Base-by-base conservation (phyloP, 208 protist genomes). In the Endotrypanum monterogeii region DNA sequence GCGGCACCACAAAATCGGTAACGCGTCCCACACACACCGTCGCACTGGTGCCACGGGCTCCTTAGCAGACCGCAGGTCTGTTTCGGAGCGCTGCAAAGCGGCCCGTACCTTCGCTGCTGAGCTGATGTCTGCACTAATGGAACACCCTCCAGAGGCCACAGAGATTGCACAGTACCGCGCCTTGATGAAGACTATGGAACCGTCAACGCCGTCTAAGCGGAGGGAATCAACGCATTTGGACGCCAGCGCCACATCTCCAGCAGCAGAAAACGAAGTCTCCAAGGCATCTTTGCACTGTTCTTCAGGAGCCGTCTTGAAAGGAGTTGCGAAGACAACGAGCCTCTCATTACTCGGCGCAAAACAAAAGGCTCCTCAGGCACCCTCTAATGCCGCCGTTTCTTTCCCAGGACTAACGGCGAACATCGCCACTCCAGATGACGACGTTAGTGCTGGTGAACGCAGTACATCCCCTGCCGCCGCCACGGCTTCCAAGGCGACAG, bases 111-210 rank as follows among this genome's bases (percentile, higher is more conserved):
- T 93, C 37, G 89, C 89, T 3, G 78, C 76, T 12, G 84, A 87
- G 54, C 87, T 84, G 78, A 85, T 93, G 74, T 87, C 84, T 6
- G 41, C 69, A 14, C 70, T 93, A 23, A 88, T 89, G 79, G 67
- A 86, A 23, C 63, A 71, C 25, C 80, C 83, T 3, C 86, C 85
- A 20, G 74, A 84, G 44, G 50, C 67, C 18, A 57, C 67, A 2
- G 66, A 58, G 25, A 78, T 88, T 30, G 54, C 62, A 23, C 68
- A 66, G 32, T 83, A 79, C 67, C 78, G 72, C 62, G 61, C 76
- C 37, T 23, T 55, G 20, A 37, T 63, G 52, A 25, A 35, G 8
- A 12, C 54, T 1, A n/a, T 57, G n/a, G 37, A 63, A 6, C 12
- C 56, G 0, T 50, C 57, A 44, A 79, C 75, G 6, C 44, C 52